Conservation (phyloP, 768 basidiomycete genomes). For the Mycena latifolia region DNA sequence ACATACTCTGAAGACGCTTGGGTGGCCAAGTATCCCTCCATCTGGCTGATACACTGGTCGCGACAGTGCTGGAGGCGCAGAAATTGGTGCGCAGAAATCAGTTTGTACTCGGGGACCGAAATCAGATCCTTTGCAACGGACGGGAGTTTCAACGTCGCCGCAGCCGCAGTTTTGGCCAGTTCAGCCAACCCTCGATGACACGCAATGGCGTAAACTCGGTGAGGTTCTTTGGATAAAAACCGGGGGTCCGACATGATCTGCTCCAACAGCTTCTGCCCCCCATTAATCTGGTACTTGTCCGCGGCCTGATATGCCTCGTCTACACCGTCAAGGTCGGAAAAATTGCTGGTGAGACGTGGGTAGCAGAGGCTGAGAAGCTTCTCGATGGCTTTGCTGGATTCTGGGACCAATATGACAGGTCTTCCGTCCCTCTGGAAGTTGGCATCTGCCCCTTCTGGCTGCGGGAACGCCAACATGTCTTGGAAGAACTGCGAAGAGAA, state of each 20-base stretch:
- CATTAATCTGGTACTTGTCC: slow-evolving; percentile 50
- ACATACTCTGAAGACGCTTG: not conserved
- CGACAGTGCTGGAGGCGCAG: not conserved
- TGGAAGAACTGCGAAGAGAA: slow-evolving; percentile 52
- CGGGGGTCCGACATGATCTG: slow-evolving; percentile 11
- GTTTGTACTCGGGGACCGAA: not conserved
- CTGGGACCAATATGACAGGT: slow-evolving; percentile 47
- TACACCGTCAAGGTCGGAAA: slow-evolving; percentile 43
- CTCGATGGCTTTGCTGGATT: slow-evolving; percentile 46
- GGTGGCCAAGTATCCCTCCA: not conserved
- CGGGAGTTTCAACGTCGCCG: slow-evolving; percentile 1
- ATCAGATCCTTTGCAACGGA: not conserved
- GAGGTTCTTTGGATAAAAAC: slow-evolving; percentile 21
- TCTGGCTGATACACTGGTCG: not conserved
- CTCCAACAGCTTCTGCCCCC: slow-evolving; percentile 40
- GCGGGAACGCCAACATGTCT: slow-evolving; percentile 43
- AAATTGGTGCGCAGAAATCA: not conserved
- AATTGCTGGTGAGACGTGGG: slow-evolving; percentile 32
- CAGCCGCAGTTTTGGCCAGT: slow-evolving; percentile 12
- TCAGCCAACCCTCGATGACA: slow-evolving; percentile 33
- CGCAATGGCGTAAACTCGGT: slow-evolving; percentile 39
- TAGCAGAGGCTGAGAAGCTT: slow-evolving; percentile 52
- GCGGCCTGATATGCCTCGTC: slow-evolving; percentile 47
- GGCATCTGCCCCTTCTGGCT: slow-evolving; percentile 39
- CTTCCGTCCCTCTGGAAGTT: slow-evolving; percentile 40